A percentile compares a stretch with the other conserved stretches of the same genome.
Evolutionary conservation across 2,329 filamentous ascomycete species (phyloP).

Genomic region (Curvularia verruculosa): DNA sequence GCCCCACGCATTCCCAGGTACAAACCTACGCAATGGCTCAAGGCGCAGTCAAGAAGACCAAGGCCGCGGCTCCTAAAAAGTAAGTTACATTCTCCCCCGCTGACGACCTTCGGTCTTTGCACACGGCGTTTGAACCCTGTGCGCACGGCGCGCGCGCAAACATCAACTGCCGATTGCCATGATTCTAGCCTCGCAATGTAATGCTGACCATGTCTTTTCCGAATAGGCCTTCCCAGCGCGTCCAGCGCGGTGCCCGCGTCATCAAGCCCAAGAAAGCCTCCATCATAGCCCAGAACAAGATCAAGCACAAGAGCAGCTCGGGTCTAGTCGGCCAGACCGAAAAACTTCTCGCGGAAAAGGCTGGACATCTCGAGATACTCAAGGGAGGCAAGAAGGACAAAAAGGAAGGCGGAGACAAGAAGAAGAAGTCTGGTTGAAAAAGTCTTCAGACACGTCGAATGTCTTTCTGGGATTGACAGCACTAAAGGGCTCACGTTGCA

Average conservation of each 20-base stretch:
- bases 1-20: conserved; percentile 6
- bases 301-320: conserved; percentile 69
- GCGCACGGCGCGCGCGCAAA: neutral
- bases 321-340: conserved; percentile 71
- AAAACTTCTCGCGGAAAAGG: conserved; percentile 67
- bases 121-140: neutral
- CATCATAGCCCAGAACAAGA: conserved; percentile 65
- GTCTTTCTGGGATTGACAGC: neutral
- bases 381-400: conserved; percentile 67
- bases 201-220: conserved; percentile 1
- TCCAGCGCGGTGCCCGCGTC: conserved; percentile 62
- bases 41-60: conserved; percentile 56
- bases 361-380: conserved; percentile 73
- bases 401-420: conserved; percentile 37
- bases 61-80: conserved; percentile 49
- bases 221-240: conserved; percentile 33
- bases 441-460: conserved; percentile 2
- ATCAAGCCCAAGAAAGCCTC: conserved; percentile 71
- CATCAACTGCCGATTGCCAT: neutral
- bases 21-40: conserved; percentile 53
- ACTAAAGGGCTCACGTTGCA: neutral
- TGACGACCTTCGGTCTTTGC: neutral
- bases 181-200: conserved; percentile 11
- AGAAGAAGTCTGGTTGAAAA: conserved; percentile 23
- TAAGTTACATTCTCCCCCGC: conserved; percentile 26